phyloP scores from a whole-genome alignment of 805 yeast genomes.

The Danielozyma ontarioensis region DNA sequence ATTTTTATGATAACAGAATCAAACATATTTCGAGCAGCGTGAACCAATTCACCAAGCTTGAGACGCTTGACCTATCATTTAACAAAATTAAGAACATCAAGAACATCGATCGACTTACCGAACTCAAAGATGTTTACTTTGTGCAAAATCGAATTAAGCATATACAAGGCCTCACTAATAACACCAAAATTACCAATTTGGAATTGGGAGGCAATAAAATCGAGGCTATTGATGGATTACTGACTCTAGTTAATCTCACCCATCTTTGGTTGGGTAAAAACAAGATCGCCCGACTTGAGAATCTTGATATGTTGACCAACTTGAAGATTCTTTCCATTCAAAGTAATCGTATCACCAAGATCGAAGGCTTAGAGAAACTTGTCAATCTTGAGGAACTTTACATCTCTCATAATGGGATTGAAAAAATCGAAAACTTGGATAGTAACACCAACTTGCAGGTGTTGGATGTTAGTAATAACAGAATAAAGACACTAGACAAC shows the following conservation, averaged over 20 bases:
- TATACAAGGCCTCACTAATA: slow-evolving; percentile 59
- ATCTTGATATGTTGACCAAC: slow-evolving; percentile 53
- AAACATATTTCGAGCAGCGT: slow-evolving; percentile 75
- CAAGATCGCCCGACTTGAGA: slow-evolving; percentile 58
- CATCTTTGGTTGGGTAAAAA: slow-evolving; percentile 95
- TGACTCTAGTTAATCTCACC: slow-evolving; percentile 49
- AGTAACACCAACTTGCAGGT: slow-evolving; percentile 61
- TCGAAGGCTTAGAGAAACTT: slow-evolving; percentile 77
- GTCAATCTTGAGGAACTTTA: slow-evolving; percentile 79
- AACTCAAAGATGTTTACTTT: slow-evolving; percentile 68
- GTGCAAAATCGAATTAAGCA: slow-evolving; percentile 82
- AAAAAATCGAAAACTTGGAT: slow-evolving; percentile 72
- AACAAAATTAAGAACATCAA: slow-evolving; percentile 84
- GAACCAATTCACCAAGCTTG: slow-evolving; percentile 52
- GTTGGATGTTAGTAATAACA: slow-evolving; percentile 78
- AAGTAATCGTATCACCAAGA: slow-evolving; percentile 69
- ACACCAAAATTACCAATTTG: slow-evolving; percentile 56
- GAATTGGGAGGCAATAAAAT: slow-evolving; percentile 91
- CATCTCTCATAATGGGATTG: slow-evolving; percentile 77
- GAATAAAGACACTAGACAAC: slow-evolving; percentile 55
- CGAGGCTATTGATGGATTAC: slow-evolving; percentile 53
- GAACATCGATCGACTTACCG: slow-evolving; percentile 58
- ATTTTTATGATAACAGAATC: slow-evolving; percentile 87
- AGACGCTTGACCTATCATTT: slow-evolving; percentile 75
- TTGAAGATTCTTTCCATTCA: slow-evolving; percentile 82